Conservation (phyloP, 2,329 filamentous ascomycete species). For the Hirsutella thompsonii region DNA sequence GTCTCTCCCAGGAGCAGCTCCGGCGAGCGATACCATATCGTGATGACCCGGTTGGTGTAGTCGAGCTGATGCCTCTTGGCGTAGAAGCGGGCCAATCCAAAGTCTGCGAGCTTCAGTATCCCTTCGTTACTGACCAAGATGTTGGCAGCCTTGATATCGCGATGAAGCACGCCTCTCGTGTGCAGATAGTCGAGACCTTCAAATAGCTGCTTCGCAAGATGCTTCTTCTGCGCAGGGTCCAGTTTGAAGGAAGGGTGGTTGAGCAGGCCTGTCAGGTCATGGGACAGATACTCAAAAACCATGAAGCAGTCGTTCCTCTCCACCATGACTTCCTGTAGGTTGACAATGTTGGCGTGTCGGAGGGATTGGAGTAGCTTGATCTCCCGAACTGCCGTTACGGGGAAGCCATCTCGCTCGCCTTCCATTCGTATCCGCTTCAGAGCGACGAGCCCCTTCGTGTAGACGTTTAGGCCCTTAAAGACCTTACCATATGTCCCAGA, state of each 20-base stretch:
- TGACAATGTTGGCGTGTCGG: constrained; percentile 70
- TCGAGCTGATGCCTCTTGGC: constrained; percentile 84
- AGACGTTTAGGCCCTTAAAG: constrained; percentile 89
- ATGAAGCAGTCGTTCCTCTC: constrained; percentile 98
- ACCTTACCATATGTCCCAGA: constrained; percentile 95
- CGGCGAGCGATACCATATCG: constrained; percentile 92
- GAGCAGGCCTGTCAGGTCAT: constrained; percentile 86
- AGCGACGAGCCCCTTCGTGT: constrained; percentile 71
- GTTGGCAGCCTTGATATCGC: constrained; percentile 97
- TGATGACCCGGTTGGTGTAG: constrained; percentile 97
- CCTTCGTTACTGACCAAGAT: constrained; percentile 87
- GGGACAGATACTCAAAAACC: constrained; percentile 97
- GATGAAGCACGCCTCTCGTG: constrained; percentile 81
- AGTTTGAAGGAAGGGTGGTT: constrained; percentile 90
- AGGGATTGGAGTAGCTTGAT: constrained; percentile 86
- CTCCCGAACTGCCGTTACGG: constrained; percentile 80
- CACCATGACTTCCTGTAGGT: constrained; percentile 87
- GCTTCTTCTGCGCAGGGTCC: constrained; percentile 76
- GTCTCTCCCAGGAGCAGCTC: constrained; percentile 87
- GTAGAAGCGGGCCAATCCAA: constrained; percentile 91
- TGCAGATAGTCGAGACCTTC: constrained; percentile 91
- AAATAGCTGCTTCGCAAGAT: constrained; percentile 85
- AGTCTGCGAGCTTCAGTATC: constrained; percentile 85
- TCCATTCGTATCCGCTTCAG: constrained; percentile 91
- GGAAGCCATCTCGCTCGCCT: constrained; percentile 80